A percentile compares a stretch with the other conserved stretches of the same genome.
phyloP scores from a whole-genome alignment of 768 basidiomycete species.

The Lactarius evosmus region DNA sequence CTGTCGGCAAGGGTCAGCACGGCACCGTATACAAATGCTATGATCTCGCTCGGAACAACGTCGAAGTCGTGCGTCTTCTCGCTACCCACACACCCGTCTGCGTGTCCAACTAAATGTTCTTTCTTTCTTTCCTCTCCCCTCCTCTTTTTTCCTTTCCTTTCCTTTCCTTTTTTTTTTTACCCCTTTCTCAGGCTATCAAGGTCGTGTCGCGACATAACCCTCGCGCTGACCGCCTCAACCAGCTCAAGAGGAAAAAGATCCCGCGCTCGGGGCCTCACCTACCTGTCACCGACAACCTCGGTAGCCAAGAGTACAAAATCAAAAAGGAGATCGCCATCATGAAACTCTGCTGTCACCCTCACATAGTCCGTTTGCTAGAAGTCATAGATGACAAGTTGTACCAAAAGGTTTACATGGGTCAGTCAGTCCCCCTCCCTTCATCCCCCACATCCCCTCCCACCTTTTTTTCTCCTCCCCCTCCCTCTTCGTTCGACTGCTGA shows the following conservation, averaged over 20 bases:
- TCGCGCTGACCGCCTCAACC: constrained; percentile 60
- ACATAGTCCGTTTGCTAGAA: constrained; percentile 86
- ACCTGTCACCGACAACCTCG: constrained; percentile 63
- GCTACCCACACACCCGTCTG: constrained; percentile 35
- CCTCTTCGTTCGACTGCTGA: constrained; percentile 13
- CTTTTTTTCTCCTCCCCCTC: constrained; percentile 2
- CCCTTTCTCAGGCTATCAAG: constrained; percentile 64
- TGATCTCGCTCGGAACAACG: constrained; percentile 42
- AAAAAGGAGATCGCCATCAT: constrained; percentile 96
- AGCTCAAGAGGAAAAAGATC: constrained; percentile 40
- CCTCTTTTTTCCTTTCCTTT: neutral
- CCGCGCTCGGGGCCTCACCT: constrained; percentile 47
- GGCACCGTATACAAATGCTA: constrained; percentile 81
- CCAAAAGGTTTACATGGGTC: constrained; percentile 92
- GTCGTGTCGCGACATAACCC: constrained; percentile 70
- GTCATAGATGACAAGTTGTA: constrained; percentile 91
- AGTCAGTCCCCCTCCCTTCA: constrained; percentile 36
- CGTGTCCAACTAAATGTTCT: constrained; percentile 10
- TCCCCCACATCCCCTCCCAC: constrained; percentile 2
- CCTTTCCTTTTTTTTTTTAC: neutral
- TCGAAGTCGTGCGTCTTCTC: constrained; percentile 44
- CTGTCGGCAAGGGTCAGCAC: constrained; percentile 86
- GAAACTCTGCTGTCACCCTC: constrained; percentile 91
- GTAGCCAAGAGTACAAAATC: constrained; percentile 78
- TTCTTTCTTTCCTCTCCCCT: constrained; percentile 7